These are phyloP conservation scores for Aspergillus panamensis DNA, from an alignment of 495 filamentous ascomycete species.

Conservation along the genomic window DNA sequence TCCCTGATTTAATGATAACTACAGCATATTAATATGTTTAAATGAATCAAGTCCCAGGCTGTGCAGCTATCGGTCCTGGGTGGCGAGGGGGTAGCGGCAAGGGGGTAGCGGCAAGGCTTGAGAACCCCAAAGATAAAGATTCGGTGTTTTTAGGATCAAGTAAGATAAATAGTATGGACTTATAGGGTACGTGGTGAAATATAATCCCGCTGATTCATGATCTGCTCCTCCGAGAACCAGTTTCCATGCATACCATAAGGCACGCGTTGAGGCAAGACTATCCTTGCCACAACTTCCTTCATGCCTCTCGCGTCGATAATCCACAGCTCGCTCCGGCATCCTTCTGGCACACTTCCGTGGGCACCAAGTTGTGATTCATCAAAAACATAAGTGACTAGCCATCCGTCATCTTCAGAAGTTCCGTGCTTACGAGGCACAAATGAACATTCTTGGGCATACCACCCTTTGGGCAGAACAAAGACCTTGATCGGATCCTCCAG, in stretches of 20 bases:
- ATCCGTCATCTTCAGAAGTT: constrained; percentile 55
- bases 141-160: no score
- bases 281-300: constrained; percentile 50
- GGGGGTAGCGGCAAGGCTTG: no score
- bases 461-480: constrained; percentile 53
- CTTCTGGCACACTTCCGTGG: constrained; percentile 35
- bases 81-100: no score
- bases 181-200: no score
- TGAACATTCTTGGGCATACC: constrained; percentile 61
- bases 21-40: no score
- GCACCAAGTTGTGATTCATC: constrained; percentile 52
- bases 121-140: no score
- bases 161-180: no score
- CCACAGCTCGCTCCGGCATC: constrained; percentile 59
- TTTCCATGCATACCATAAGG: constrained; percentile 65
- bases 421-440: constrained; percentile 51
- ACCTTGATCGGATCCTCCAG: constrained; percentile 52
- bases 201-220: constrained; percentile 38
- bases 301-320: constrained; percentile 58
- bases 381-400: constrained; percentile 59
- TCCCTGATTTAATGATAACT: no score
- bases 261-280: constrained; percentile 58
- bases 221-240: constrained; percentile 59
- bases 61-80: no score
- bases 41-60: no score